These are phyloP conservation scores for Thermothelomyces thermophilus DNA, from an alignment of 2,329 filamentous ascomycete genomes.

Conservation along the genomic window DNA sequence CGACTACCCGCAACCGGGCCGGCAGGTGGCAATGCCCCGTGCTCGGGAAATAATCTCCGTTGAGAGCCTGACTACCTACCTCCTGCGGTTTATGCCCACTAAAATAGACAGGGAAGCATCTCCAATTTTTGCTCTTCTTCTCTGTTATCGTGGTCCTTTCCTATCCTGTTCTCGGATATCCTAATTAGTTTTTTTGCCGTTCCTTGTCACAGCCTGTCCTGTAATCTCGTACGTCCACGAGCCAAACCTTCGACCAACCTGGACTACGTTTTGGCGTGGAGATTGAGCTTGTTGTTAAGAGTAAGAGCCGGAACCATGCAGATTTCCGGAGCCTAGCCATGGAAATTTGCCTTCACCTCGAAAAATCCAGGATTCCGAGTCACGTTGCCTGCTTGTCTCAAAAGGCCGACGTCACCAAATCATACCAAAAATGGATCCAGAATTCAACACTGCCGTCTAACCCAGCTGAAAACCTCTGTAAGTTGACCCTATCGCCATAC, in stretches of 20 bases:
- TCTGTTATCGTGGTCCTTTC: too few species aligned
- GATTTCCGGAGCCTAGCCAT: background rate
- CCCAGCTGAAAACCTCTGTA: background rate
- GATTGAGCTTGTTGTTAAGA: background rate
- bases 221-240: background rate
- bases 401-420: background rate
- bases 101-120: too few species aligned
- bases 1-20: too few species aligned
- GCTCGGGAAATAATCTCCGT: too few species aligned
- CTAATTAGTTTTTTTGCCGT: too few species aligned
- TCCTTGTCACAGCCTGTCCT: too few species aligned
- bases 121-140: too few species aligned
- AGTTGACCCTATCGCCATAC: background rate
- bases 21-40: too few species aligned
- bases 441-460: background rate
- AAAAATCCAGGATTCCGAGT: background rate
- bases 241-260: background rate
- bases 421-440: background rate
- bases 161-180: too few species aligned
- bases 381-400: background rate
- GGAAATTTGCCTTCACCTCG: background rate
- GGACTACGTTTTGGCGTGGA: slow-evolving; percentile 1
- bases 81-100: too few species aligned
- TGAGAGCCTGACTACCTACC: too few species aligned
- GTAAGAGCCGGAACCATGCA: background rate